Conservation (phyloP, 352 stramenopile species). For the Phytophthora sansomeana region DNA sequence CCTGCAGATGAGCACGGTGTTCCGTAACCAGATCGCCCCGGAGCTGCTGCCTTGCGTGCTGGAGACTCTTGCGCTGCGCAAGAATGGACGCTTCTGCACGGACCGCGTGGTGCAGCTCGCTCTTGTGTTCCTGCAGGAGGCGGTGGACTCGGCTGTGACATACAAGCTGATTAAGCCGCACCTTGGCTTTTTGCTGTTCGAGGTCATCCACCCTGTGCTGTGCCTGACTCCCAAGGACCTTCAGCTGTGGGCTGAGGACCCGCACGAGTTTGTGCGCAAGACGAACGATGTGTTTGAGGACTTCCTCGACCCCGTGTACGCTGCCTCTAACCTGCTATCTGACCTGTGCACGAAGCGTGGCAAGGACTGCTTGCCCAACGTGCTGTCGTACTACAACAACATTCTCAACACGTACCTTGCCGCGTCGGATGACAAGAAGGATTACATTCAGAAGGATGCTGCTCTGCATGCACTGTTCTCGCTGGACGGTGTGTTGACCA, state of each 20-base stretch:
- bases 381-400: constrained; percentile 93
- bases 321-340: constrained; percentile 94
- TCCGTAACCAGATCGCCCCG: constrained; percentile 93
- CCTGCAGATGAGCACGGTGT: constrained; percentile 94
- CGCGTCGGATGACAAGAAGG: constrained; percentile 73
- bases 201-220: constrained; percentile 96
- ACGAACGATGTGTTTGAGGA: constrained; percentile 98
- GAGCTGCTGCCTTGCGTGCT: constrained; percentile 80
- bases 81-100: constrained; percentile 95
- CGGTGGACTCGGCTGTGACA: constrained; percentile 94
- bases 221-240: constrained; percentile 95
- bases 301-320: constrained; percentile 96
- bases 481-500: constrained; percentile 92
- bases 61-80: constrained; percentile 94
- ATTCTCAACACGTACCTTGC: constrained; percentile 93
- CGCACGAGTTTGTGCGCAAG: constrained; percentile 98
- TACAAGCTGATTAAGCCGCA: constrained; percentile 99
- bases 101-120: constrained; percentile 96
- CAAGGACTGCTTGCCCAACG: constrained; percentile 94
- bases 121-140: constrained; percentile 94
- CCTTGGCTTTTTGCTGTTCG: constrained; percentile 97
- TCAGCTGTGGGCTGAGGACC: constrained; percentile 96
- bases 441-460: constrained; percentile 97
- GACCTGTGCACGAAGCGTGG: constrained; percentile 95
- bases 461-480: constrained; percentile 95